These are phyloP conservation scores for Solanum etuberosum DNA, from an alignment of 257 asterid species.

Conservation along the genomic window DNA sequence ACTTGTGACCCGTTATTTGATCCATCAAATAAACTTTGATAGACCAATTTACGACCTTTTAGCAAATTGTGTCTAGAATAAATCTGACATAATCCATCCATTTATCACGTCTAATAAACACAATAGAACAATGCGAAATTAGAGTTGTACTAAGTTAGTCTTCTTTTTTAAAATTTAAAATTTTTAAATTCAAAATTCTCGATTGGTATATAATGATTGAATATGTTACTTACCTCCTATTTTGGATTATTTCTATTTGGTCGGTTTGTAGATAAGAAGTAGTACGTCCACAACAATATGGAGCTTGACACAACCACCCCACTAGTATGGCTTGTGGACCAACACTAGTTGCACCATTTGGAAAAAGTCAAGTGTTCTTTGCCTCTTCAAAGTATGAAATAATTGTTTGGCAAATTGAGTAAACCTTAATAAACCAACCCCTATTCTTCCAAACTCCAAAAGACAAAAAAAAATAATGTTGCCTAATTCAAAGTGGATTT, in stretches of 20 bases:
- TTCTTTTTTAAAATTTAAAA: not conserved
- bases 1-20: not conserved
- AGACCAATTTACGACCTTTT: not conserved
- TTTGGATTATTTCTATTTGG: not conserved
- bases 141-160: rapidly evolving
- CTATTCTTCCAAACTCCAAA: not conserved
- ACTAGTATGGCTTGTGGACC: not conserved
- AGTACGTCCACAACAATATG: not conserved
- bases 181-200: not conserved
- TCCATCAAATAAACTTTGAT: not conserved
- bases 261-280: not conserved
- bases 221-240: not conserved
- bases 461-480: not conserved
- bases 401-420: not conserved
- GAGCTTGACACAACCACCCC: not conserved
- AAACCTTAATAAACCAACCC: not conserved
- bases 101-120: not conserved
- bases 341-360: not conserved
- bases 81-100: not conserved
- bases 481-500: not conserved
- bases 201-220: not conserved
- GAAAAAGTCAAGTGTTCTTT: not conserved
- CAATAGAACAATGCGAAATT: not conserved
- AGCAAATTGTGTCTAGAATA: not conserved
- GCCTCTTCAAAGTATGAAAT: not conserved